Conservation (phyloP, 164 flowering plant species). For the Kalanchoe fedtschenkoi region DNA sequence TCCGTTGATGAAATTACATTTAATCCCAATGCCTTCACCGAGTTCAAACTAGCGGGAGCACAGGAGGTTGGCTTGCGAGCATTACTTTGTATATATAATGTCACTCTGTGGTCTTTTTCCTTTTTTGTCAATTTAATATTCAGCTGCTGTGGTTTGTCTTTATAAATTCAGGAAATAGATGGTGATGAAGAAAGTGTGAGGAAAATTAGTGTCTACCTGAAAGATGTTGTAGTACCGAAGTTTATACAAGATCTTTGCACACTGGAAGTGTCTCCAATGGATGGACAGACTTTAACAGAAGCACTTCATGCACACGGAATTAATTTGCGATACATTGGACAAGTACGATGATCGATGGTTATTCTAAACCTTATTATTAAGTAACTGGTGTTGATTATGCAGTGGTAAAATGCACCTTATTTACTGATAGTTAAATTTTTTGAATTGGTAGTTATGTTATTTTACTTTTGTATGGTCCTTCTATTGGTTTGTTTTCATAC, state of each 20-base stretch:
- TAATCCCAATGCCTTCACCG: constrained; percentile 92
- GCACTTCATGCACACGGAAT: constrained; percentile 99
- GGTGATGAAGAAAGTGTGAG: constrained; percentile 83
- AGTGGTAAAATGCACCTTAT: background rate
- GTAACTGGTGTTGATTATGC: background rate
- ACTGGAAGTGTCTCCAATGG: constrained; percentile 99
- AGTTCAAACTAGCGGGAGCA: constrained; percentile 72
- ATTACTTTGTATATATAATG: background rate
- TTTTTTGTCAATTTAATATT: background rate
- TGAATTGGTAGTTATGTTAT: background rate
- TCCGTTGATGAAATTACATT: constrained; percentile 36
- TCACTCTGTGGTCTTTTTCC: background rate
- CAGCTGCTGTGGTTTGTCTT: constrained; percentile 3
- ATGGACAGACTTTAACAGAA: constrained; percentile 96
- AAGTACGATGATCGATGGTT: constrained; percentile 32
- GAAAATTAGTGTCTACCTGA: constrained; percentile 64
- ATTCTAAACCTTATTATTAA: background rate
- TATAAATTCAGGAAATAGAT: constrained; percentile 51
- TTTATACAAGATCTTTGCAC: constrained; percentile 88
- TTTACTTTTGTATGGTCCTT: background rate
- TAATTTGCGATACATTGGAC: constrained; percentile 92
- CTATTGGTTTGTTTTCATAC: background rate
- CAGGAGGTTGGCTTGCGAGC: constrained; percentile 36
- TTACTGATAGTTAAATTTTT: background rate
- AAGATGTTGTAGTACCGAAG: constrained; percentile 73